Base-by-base conservation (phyloP, 441 rosid genomes). In the Francoa sonchifolia region DNA sequence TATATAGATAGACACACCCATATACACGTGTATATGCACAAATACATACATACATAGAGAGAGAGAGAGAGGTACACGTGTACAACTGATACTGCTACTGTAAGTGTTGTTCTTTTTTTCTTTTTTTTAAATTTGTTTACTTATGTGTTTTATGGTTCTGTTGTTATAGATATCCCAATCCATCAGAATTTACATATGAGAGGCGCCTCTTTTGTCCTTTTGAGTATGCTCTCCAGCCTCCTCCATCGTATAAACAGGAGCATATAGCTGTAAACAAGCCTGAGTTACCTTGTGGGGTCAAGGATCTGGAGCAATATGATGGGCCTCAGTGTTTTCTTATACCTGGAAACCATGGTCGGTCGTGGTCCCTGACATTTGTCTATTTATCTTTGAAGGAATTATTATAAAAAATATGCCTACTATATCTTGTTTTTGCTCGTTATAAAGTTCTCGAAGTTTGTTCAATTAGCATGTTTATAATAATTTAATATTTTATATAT, bases 341-440 rank as follows among this genome's bases (percentile, higher is more conserved):
- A 58, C 99, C 99, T 47, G 99, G 99, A 71, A 92, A 92, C 59
- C 99, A 92, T 54, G 99, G 99, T 92, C 43, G 47, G 88, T 71
- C 44, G 42, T 56, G 33, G 29, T 57, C 54, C 62, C 19, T 43
- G 49, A 41, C 26, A 26, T 33, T 48, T 26, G 18, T 6, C 55
- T 49, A n/a, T n/a, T n/a, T n/a, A n/a, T n/a, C 39, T 19, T 21
- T 33, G 29, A 19, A 15, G 22, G 21, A 13, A 42, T 37, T 10
- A 4, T 20, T 8, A 8, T 3, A n/a, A n/a, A n/a, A n/a, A n/a
- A n/a, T n/a, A n/a, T n/a, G n/a, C n/a, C n/a, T n/a, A n/a, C n/a
- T n/a, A n/a, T n/a, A n/a, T n/a, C 27, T 44, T 23, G 39, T 31
- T 30, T 53, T 27, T 39, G 33, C 18, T 32, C 3, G 23, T 58